Evolutionary conservation across 768 basidiomycete genomes (phyloP), one percentile per base, ranked within the genome.

Genomic region (Vararia minispora): DNA sequence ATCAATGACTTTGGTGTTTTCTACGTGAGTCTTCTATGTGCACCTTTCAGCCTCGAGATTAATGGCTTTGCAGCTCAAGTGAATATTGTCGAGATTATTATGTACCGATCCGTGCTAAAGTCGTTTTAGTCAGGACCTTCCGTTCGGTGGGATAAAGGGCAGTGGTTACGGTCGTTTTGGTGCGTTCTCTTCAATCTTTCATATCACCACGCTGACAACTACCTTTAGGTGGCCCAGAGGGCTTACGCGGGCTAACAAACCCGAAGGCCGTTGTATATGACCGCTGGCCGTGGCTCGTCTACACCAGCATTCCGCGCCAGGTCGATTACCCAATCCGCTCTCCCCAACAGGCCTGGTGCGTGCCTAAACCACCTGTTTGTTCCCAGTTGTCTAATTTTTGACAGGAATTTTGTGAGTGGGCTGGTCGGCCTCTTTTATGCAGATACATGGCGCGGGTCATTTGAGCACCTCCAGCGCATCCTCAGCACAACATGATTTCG

Each of bases 91-190:
- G 7, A 57, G 50, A 37, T 45, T 16, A 27, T 32, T 12, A 28
- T 34, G 34, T 22, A 20, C 13, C 29, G 14, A 28, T 49, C 37
- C 42, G 22, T 34, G n/a, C 31, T 26, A 24, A 35, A 41, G 20
- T 29, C 27, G 57, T 69, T 42, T 58, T 39, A 79, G 75, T 54
- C 94, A 99, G 68, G 85, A 90, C 53, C 66, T 94, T 45, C 94
- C 95, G 8, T 99, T 99, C 45, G 95, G 95, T 21, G 95, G 95
- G 27, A 72, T 74, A 31, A 99, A 97, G 58, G 69, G 69, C 22
- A 89, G 85, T 36, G 94, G 94, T 28, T 92, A 94, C 54, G 94
- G 91, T 5, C 76, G 95, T 44, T 95, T 99, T 50, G 87, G 88
- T 80, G 71, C 54, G 1, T 25, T 40, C 18, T 16, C 21, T 10